phyloP scores from a whole-genome alignment of 495 filamentous ascomycete genomes.

The Penicillium maclennaniae region DNA sequence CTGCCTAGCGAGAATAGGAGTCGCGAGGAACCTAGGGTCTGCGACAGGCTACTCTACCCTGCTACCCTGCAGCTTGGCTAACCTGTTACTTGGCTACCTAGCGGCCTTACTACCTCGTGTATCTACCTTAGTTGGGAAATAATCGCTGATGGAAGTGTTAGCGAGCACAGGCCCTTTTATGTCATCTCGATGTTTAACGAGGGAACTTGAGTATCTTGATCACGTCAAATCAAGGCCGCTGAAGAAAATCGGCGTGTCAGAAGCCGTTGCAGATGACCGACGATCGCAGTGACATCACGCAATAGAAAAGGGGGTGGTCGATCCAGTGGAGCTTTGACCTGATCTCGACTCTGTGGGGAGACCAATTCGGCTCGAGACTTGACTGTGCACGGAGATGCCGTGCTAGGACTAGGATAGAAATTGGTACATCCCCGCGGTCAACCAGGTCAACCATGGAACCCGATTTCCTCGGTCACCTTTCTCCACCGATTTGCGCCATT shows the following conservation, averaged over 20 bases:
- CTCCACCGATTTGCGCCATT: neutral
- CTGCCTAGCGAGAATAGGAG: neutral
- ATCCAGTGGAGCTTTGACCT: neutral
- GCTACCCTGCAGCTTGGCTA: neutral
- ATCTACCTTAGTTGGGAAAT: neutral
- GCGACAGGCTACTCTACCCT: neutral
- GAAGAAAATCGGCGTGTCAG: slow-evolving; percentile 6
- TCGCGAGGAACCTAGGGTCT: neutral
- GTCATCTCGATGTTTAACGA: no score
- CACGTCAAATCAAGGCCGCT: neutral
- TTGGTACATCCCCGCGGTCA: neutral
- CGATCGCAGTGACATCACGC: slow-evolving; percentile 18
- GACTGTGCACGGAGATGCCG: slow-evolving; percentile 1
- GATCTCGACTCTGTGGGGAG: slow-evolving; percentile 4
- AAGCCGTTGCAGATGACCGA: slow-evolving; percentile 24
- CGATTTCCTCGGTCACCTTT: no score
- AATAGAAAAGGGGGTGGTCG: neutral
- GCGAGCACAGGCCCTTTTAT: neutral
- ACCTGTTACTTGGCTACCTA: no score
- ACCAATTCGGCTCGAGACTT: neutral
- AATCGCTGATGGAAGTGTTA: neutral
- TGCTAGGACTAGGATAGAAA: neutral
- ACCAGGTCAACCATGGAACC: no score
- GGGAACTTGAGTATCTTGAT: no score
- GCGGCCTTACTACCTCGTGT: neutral